Evolutionary conservation across 768 basidiomycete species (phyloP).

Genomic region (Gelatoporia subvermispora): DNA sequence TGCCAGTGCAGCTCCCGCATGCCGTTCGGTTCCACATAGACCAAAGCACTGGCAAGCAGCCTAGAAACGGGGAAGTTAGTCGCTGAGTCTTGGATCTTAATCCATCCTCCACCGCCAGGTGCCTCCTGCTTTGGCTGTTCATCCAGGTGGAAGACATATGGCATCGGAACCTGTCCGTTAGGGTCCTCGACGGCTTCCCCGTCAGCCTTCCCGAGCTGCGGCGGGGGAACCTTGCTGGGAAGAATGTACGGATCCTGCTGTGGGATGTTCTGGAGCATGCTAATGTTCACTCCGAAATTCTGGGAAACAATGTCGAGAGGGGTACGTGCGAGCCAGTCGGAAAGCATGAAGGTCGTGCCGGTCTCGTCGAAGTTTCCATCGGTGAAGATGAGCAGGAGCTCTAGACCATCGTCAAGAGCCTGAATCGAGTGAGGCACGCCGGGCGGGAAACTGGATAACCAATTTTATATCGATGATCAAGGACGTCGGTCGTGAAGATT

Average conservation of each 20-base stretch:
- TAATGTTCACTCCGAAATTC: conserved; percentile 19
- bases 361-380: conserved; percentile 24
- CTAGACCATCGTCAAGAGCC: conserved; percentile 21
- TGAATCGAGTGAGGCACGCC: conserved; percentile 23
- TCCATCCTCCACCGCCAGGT: conserved; percentile 21
- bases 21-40: conserved; percentile 22
- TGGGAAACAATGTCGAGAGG: conserved; percentile 22
- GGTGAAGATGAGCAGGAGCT: conserved; percentile 22
- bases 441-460: conserved; percentile 17
- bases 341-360: conserved; percentile 26
- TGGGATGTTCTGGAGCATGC: conserved; percentile 15
- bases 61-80: conserved; percentile 21
- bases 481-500: neutral
- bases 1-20: conserved; percentile 24
- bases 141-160: conserved; percentile 18
- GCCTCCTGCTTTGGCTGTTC: conserved; percentile 16
- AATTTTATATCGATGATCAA: neutral
- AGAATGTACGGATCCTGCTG: conserved; percentile 23
- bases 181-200: conserved; percentile 15
- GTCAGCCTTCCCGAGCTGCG: conserved; percentile 11
- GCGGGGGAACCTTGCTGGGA: conserved; percentile 14
- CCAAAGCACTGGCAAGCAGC: conserved; percentile 17
- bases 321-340: conserved; percentile 23
- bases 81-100: conserved; percentile 22
- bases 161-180: conserved; percentile 14